Conservation (phyloP, 768 basidiomycete species). For the Serendipita sp. region DNA sequence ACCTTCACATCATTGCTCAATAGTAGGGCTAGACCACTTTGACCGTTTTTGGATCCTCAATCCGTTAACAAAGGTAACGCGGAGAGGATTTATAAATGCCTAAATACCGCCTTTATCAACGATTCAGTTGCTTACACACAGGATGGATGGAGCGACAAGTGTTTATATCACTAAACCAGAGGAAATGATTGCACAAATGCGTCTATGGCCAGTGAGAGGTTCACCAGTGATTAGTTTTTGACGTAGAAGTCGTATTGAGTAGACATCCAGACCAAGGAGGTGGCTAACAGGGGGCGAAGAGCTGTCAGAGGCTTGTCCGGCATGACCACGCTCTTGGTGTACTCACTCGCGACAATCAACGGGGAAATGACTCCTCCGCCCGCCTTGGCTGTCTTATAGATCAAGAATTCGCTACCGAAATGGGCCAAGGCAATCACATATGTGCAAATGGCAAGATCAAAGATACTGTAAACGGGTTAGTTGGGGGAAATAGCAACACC, state of each 20-base stretch:
- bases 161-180: too few species aligned
- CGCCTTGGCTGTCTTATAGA: constrained; percentile 61
- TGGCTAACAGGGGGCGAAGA: constrained; percentile 25
- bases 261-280: constrained; percentile 73
- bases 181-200: too few species aligned
- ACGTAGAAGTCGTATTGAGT: constrained; percentile 71
- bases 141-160: too few species aligned
- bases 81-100: too few species aligned
- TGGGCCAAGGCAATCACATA: constrained; percentile 86
- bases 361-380: constrained; percentile 49
- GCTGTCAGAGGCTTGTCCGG: background rate
- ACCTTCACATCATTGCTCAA: too few species aligned
- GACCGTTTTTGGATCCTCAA: too few species aligned
- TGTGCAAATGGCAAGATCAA: constrained; percentile 74
- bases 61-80: too few species aligned
- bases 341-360: constrained; percentile 73
- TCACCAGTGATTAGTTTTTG: background rate
- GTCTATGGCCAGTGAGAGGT: too few species aligned
- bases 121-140: too few species aligned
- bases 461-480: constrained; percentile 38
- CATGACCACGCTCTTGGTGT: constrained; percentile 1
- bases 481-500: background rate
- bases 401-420: constrained; percentile 70
- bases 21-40: too few species aligned
- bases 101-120: too few species aligned